A percentile compares a stretch with the other conserved stretches of the same genome.
These are phyloP conservation scores for Thalassiosira profunda DNA, from an alignment of 108 stramenopile species.

Conservation along the genomic window DNA sequence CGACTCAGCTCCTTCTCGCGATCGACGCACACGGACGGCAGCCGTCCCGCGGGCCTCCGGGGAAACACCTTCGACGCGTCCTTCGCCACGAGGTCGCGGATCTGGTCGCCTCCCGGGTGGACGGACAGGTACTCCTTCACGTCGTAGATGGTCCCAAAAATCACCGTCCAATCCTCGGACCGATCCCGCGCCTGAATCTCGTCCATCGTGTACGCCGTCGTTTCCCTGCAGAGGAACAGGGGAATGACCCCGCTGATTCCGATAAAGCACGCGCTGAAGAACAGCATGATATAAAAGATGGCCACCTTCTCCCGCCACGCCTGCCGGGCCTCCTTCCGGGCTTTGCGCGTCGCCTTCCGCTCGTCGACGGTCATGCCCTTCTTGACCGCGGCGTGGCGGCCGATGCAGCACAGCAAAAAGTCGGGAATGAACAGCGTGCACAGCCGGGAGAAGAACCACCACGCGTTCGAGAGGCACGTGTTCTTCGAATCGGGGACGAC, in stretches of 20 bases:
- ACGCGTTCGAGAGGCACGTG: conserved; percentile 12
- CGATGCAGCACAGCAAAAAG: conserved; percentile 25
- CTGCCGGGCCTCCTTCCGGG: conserved; percentile 36
- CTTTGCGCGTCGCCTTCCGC: conserved; percentile 3
- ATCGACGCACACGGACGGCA: conserved; percentile 38
- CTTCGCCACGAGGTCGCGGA: conserved; percentile 15
- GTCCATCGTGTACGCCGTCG: conserved; percentile 31
- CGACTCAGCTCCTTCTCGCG: conserved; percentile 16
- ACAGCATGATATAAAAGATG: conserved; percentile 49
- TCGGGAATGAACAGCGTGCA: conserved; percentile 34
- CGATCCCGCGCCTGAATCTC: conserved; percentile 37
- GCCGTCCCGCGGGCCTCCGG: conserved; percentile 32
- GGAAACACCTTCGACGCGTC: conserved; percentile 55
- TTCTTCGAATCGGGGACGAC: conserved; percentile 21
- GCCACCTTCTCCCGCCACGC: conserved; percentile 54
- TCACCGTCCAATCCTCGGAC: conserved; percentile 52
- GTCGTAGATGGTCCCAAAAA: conserved; percentile 52
- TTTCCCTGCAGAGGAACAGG: conserved; percentile 48
- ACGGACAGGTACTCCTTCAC: conserved; percentile 26
- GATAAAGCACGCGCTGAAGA: conserved; percentile 37
- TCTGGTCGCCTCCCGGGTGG: conserved; percentile 44
- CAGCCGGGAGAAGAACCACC: conserved; percentile 38
- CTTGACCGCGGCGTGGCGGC: neutral
- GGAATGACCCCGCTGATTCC: conserved; percentile 54
- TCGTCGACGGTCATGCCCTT: conserved; percentile 9